Conservation (phyloP, 169 alveolate genomes). For the Eimeria maxima region DNA sequence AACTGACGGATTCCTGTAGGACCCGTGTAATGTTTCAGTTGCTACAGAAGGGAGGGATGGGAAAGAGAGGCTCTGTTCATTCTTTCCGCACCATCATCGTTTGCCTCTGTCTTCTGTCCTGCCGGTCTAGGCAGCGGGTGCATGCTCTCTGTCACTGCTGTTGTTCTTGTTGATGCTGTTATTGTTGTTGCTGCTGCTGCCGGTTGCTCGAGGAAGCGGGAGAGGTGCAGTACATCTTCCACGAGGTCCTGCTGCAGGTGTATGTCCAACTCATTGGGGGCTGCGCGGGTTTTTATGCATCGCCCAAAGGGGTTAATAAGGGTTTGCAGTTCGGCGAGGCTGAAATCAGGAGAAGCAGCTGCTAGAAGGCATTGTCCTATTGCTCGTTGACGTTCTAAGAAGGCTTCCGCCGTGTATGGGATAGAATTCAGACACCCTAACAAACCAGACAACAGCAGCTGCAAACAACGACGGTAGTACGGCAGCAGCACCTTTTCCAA, state of each 20-base stretch:
- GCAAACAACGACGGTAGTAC: constrained; percentile 64
- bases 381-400: neutral
- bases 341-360: constrained; percentile 12
- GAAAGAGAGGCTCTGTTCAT: neutral
- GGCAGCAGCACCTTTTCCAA: constrained; percentile 35
- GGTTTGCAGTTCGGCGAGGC: neutral
- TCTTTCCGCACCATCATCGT: neutral
- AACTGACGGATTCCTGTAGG: no score
- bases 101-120: neutral
- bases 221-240: constrained; percentile 30
- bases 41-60: neutral
- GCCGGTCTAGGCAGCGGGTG: neutral
- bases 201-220: constrained; percentile 20
- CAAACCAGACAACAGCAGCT: constrained; percentile 38
- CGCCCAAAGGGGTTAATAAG: neutral
- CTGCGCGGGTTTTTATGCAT: constrained; percentile 14
- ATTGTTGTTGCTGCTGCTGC: neutral
- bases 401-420: neutral
- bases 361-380: constrained; percentile 7
- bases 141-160: neutral
- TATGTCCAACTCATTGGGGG: constrained; percentile 21
- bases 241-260: constrained; percentile 71
- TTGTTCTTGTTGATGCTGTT: neutral
- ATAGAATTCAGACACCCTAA: constrained; percentile 12
- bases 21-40: neutral